These are phyloP conservation scores for Nicotiana knightiana DNA, from an alignment of 257 asterid species.

Conservation along the genomic window DNA sequence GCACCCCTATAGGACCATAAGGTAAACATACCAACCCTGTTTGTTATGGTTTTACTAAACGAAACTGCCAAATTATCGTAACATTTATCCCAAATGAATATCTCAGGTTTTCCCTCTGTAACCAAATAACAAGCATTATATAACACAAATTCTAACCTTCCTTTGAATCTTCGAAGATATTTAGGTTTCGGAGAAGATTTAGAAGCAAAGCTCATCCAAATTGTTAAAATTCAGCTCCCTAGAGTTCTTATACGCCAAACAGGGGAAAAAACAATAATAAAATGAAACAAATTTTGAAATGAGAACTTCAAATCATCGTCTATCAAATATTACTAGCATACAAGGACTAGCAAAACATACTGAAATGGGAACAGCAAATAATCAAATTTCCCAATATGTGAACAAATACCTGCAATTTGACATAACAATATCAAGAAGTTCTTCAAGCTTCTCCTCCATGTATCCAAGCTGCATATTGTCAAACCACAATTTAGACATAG, in stretches of 20 bases:
- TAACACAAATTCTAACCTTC: neutral
- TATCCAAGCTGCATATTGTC: conserved; percentile 39
- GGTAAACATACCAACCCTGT: neutral
- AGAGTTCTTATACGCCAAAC: neutral
- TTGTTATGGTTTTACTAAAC: neutral
- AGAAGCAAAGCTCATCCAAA: neutral
- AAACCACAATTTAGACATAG: neutral
- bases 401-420: conserved; percentile 63
- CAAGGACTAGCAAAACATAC: neutral
- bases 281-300: neutral
- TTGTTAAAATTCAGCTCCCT: neutral
- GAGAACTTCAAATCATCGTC: neutral
- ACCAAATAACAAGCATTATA: neutral
- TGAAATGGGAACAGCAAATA: neutral
- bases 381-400: neutral
- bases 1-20: neutral
- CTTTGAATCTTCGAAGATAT: neutral
- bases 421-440: conserved; percentile 44
- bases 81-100: neutral
- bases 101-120: neutral
- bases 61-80: neutral
- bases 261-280: neutral
- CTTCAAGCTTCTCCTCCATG: conserved; percentile 80
- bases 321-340: conserved; percentile 4
- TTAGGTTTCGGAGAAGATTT: neutral